Percentiles rank a stretch among this genome's conserved stretches.
Conservation (phyloP, 345 rosid species). For the Cardamine occulta region DNA sequence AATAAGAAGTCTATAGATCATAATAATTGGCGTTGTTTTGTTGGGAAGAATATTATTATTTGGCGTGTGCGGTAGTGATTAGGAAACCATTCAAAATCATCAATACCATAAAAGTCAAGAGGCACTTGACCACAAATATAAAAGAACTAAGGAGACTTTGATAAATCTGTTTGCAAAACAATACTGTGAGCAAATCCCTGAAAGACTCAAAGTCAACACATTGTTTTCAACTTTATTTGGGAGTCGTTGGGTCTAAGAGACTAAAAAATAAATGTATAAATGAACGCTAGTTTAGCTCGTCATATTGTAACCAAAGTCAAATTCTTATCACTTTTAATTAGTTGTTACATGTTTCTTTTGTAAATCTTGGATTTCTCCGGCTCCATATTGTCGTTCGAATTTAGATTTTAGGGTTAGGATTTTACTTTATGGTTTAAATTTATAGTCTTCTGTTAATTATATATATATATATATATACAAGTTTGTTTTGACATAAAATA, state of each 20-base stretch:
- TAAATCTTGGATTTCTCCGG: constrained; percentile 10
- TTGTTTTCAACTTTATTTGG: constrained; percentile 35
- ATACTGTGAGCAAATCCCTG: constrained; percentile 4
- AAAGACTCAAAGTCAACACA: constrained; percentile 30
- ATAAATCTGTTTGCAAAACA: constrained; percentile 9
- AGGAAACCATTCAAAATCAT: constrained; percentile 22
- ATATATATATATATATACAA: no score
- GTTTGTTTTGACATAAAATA: no score
- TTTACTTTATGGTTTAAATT: background rate
- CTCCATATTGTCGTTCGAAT: background rate
- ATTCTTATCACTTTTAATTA: constrained; percentile 7
- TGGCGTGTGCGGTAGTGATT: background rate
- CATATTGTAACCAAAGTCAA: constrained; percentile 32
- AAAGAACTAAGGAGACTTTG: constrained; percentile 19
- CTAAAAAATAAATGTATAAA: background rate
- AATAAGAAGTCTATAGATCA: background rate
- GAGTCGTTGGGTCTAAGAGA: constrained; percentile 17
- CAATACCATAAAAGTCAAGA: constrained; percentile 22
- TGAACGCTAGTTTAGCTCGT: constrained; percentile 5
- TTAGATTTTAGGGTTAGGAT: background rate
- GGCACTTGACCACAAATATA: constrained; percentile 23
- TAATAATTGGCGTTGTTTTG: background rate
- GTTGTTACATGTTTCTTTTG: constrained; percentile 28
- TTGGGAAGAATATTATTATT: background rate
- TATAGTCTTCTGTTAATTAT: no score